Evolutionary conservation across 805 yeast genomes (phyloP).

Genomic region (Sungouiozyma ichnusensis): DNA sequence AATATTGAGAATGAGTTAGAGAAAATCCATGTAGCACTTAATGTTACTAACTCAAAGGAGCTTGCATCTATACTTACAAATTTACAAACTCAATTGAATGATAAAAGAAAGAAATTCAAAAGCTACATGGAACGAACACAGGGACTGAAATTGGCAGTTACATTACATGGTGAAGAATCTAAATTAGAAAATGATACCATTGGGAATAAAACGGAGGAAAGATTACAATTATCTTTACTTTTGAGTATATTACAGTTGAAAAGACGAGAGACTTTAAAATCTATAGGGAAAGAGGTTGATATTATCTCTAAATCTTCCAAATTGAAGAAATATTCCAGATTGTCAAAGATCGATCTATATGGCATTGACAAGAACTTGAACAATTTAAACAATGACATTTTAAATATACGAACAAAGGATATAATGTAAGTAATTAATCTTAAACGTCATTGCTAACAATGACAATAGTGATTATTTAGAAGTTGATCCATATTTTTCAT

Average conservation of each 20-base stretch:
- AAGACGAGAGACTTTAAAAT: constrained; percentile 34
- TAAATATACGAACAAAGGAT: background rate
- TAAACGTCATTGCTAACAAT: too few species aligned
- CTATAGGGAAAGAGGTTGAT: constrained; percentile 40
- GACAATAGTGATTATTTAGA: too few species aligned
- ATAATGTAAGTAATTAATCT: background rate
- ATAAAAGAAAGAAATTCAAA: constrained; percentile 1
- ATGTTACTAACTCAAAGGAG: background rate
- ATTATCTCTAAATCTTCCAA: constrained; percentile 38
- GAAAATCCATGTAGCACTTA: background rate
- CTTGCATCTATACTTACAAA: background rate
- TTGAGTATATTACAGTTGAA: constrained; percentile 45
- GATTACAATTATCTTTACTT: constrained; percentile 27
- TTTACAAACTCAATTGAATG: background rate
- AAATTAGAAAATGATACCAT: background rate
- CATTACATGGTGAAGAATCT: constrained; percentile 46
- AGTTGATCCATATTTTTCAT: too few species aligned
- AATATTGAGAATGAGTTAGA: background rate
- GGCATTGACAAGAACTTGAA: constrained; percentile 74
- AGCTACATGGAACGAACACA: constrained; percentile 49
- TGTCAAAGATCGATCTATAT: constrained; percentile 68
- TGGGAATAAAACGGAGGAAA: constrained; percentile 4
- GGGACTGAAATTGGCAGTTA: constrained; percentile 46
- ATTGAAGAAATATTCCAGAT: constrained; percentile 68
- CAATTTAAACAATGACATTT: constrained; percentile 34